Percentiles rank a stretch among this genome's conserved stretches.
phyloP scores from a whole-genome alignment of 2,329 filamentous ascomycete species.

The Lecanicillium sp. region DNA sequence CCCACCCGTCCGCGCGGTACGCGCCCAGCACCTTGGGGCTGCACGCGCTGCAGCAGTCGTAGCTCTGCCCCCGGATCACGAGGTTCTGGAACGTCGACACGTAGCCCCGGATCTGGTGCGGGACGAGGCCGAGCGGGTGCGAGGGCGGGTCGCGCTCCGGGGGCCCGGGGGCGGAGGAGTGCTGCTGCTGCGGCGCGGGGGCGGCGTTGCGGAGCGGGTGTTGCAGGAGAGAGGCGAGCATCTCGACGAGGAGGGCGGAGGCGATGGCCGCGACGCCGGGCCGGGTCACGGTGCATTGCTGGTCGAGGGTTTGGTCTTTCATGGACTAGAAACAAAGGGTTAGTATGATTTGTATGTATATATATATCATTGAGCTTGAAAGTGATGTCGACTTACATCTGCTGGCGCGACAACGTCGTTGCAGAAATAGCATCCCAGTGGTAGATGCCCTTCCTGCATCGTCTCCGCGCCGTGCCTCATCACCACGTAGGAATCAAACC shows the following conservation, averaged over 20 bases:
- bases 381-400: slow-evolving; percentile 59
- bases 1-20: slow-evolving; percentile 65
- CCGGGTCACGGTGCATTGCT: slow-evolving; percentile 95
- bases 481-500: slow-evolving; percentile 94
- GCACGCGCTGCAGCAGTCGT: slow-evolving; percentile 77
- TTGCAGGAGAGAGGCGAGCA: slow-evolving; percentile 81
- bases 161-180: slow-evolving; percentile 34
- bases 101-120: slow-evolving; percentile 76
- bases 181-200: slow-evolving; percentile 45
- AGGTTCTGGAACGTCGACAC: slow-evolving; percentile 69
- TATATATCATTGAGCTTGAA: neutral
- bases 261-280: slow-evolving; percentile 90
- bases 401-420: slow-evolving; percentile 94
- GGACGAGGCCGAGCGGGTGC: slow-evolving; percentile 63
- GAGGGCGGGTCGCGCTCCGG: slow-evolving; percentile 48
- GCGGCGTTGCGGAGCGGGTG: slow-evolving; percentile 67
- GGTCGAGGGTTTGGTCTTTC: slow-evolving; percentile 91
- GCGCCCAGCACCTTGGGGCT: slow-evolving; percentile 62
- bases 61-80: slow-evolving; percentile 66
- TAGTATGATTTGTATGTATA: slow-evolving; percentile 12
- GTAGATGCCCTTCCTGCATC: slow-evolving; percentile 49
- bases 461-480: slow-evolving; percentile 84
- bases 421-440: slow-evolving; percentile 95
- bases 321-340: slow-evolving; percentile 59
- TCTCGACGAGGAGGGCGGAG: slow-evolving; percentile 82